Evolutionary conservation across 73 alveolate species (phyloP).

Genomic region (Paramecium sonneborni): DNA sequence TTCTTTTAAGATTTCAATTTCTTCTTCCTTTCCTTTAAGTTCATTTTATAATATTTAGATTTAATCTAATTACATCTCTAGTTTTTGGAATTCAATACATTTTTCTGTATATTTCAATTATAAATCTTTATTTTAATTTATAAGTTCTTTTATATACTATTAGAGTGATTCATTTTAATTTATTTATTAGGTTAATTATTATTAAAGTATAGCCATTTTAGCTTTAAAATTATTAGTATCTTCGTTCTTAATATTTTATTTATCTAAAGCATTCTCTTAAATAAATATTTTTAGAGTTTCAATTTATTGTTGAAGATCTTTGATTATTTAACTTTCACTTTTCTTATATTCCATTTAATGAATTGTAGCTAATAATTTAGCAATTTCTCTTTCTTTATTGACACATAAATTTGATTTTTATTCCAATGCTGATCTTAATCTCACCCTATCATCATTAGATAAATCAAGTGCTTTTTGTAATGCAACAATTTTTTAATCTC

Average conservation of each 20-base stretch:
- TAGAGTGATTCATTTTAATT: not conserved
- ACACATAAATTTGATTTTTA: conserved; percentile 11
- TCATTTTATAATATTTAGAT: not conserved
- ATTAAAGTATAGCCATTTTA: not conserved
- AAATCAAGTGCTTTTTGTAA: conserved; percentile 17
- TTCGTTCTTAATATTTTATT: not conserved
- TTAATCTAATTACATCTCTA: not conserved
- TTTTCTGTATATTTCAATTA: conserved; percentile 14
- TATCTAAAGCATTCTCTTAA: not conserved
- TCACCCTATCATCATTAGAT: conserved; percentile 6
- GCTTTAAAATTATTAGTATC: not conserved
- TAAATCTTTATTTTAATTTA: not conserved
- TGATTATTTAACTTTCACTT: not conserved
- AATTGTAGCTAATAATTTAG: conserved; percentile 35
- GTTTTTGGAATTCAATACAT: not conserved
- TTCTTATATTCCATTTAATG: conserved; percentile 43
- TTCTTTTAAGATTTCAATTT: conserved; percentile 17
- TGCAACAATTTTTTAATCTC: not conserved
- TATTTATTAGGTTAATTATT: not conserved
- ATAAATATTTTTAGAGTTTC: not conserved
- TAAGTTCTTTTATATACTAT: not conserved
- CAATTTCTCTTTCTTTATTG: conserved; percentile 51
- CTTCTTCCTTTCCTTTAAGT: conserved; percentile 32
- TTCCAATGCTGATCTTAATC: conserved; percentile 30
- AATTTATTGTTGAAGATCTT: not conserved